Conservation (phyloP, 306 rosid genomes). For the Rubus idaeus region DNA sequence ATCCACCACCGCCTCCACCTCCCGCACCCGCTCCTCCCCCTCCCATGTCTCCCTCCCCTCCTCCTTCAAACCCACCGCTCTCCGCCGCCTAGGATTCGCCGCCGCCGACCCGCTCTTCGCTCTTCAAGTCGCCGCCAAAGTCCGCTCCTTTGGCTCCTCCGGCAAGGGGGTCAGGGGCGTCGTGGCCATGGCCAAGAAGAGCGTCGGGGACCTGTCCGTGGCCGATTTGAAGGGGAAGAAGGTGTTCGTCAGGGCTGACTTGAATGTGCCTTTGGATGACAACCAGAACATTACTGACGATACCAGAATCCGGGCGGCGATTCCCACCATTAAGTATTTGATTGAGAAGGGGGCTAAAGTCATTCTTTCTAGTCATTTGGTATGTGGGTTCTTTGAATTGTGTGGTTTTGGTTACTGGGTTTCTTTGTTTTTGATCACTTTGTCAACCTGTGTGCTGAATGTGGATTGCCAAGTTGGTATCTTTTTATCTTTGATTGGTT, state of each 20-base stretch:
- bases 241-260: constrained; percentile 87
- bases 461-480: background rate
- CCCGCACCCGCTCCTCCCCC: constrained; percentile 41
- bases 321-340: constrained; percentile 89
- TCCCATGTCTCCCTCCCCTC: constrained; percentile 45
- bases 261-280: constrained; percentile 91
- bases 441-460: background rate
- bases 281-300: constrained; percentile 91
- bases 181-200: constrained; percentile 85
- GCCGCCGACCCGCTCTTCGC: constrained; percentile 77
- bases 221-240: constrained; percentile 87
- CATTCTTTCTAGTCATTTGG: constrained; percentile 93
- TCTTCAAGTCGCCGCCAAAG: constrained; percentile 56
- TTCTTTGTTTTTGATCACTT: background rate
- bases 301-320: constrained; percentile 89
- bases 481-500: background rate
- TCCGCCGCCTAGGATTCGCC: constrained; percentile 63
- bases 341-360: constrained; percentile 88
- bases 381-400: constrained; percentile 23
- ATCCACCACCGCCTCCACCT: constrained; percentile 39
- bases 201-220: constrained; percentile 71
- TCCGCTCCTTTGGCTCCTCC: constrained; percentile 31
- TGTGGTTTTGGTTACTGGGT: background rate
- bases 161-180: constrained; percentile 55
- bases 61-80: constrained; percentile 51